Percentiles rank a stretch among this genome's conserved stretches.
These are phyloP conservation scores for Fistulinella staudtii DNA, from an alignment of 1,284 basidiomycete genomes.

Conservation along the genomic window DNA sequence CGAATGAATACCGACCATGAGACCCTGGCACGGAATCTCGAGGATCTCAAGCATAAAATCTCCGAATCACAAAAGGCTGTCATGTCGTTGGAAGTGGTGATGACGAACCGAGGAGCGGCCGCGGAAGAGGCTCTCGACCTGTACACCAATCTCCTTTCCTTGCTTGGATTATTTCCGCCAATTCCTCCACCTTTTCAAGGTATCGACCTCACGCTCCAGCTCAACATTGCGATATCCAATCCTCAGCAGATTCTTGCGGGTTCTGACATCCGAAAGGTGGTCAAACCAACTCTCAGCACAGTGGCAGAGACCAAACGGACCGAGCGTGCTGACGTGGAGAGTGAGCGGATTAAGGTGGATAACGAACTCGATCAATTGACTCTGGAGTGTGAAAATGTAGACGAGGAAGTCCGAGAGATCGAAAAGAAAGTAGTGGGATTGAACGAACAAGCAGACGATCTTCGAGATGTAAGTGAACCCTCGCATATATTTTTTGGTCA, in stretches of 20 bases:
- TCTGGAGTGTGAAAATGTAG: conserved; percentile 71
- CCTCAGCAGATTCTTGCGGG: conserved; percentile 61
- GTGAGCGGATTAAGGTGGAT: conserved; percentile 70
- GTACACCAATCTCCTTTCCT: conserved; percentile 68
- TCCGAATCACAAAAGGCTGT: conserved; percentile 65
- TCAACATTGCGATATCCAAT: conserved; percentile 70
- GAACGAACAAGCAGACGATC: conserved; percentile 74
- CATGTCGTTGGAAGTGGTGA: conserved; percentile 73
- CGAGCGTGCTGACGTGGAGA: conserved; percentile 66
- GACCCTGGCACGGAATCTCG: conserved; percentile 61
- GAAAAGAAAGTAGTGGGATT: conserved; percentile 65
- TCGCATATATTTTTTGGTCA: not conserved
- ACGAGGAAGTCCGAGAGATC: conserved; percentile 64
- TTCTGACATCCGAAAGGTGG: conserved; percentile 58
- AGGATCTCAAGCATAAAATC: conserved; percentile 72
- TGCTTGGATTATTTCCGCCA: conserved; percentile 71
- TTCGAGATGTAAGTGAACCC: conserved; percentile 61
- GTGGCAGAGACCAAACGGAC: conserved; percentile 67
- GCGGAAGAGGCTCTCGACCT: conserved; percentile 76
- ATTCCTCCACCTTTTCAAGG: conserved; percentile 63
- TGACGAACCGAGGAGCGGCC: conserved; percentile 71
- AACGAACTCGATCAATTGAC: conserved; percentile 75
- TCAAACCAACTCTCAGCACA: conserved; percentile 68
- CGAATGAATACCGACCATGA: conserved; percentile 87
- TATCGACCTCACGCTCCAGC: conserved; percentile 67